These are phyloP conservation scores for Xylaria cubensis DNA, from an alignment of 495 filamentous ascomycete genomes.

Conservation along the genomic window DNA sequence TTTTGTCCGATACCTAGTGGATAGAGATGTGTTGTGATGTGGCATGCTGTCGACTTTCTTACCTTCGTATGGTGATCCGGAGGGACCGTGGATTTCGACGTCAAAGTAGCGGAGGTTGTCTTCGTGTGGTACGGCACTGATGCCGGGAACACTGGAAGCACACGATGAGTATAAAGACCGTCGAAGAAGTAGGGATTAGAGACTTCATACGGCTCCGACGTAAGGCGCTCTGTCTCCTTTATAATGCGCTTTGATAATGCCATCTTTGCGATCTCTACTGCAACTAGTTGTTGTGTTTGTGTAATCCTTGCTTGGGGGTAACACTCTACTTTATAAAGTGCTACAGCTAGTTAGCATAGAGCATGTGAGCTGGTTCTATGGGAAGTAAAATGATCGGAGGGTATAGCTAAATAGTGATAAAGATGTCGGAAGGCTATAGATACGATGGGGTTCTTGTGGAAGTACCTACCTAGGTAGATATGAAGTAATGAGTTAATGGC, in stretches of 20 bases:
- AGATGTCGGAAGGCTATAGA: background rate
- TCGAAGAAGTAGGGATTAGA: background rate
- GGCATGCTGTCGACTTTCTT: background rate
- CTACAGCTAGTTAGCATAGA: background rate
- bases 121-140: constrained; percentile 96
- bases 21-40: background rate
- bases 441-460: background rate
- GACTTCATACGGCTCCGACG: constrained; percentile 86
- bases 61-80: constrained; percentile 94
- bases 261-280: constrained; percentile 50
- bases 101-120: constrained; percentile 99
- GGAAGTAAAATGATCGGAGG: background rate
- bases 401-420: background rate
- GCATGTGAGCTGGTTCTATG: background rate
- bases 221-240: constrained; percentile 97
- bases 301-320: background rate
- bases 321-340: background rate
- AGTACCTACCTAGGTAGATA: background rate
- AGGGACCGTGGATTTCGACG: constrained; percentile 93
- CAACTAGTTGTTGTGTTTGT: background rate
- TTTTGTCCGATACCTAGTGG: background rate
- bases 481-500: background rate
- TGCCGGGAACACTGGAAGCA: constrained; percentile 81
- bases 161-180: constrained; percentile 18
- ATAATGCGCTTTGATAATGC: constrained; percentile 94